These are phyloP conservation scores for Macrocystidia cucumis DNA, from an alignment of 1,284 basidiomycete species.

Conservation along the genomic window DNA sequence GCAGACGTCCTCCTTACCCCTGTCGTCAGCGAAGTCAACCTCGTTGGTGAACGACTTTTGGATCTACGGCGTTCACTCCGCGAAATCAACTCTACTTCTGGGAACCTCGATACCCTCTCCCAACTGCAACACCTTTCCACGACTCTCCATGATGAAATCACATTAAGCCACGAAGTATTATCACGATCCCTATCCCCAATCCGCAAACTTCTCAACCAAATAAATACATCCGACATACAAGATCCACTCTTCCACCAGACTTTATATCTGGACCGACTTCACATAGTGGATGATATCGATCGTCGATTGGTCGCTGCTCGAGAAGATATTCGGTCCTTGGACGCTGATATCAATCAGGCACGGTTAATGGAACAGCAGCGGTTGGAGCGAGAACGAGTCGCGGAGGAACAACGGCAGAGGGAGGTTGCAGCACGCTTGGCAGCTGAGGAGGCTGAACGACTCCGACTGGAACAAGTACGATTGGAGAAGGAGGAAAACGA, in stretches of 20 bases:
- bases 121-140: too few species aligned
- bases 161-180: too few species aligned
- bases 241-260: conserved; percentile 33
- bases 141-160: too few species aligned
- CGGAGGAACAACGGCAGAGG: conserved; percentile 24
- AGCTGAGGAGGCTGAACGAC: conserved; percentile 16
- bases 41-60: conserved; percentile 29
- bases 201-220: conserved; percentile 40
- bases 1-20: conserved; percentile 37
- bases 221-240: conserved; percentile 36
- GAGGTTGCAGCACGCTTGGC: conserved; percentile 17
- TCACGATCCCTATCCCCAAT: conserved; percentile 42
- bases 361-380: conserved; percentile 25
- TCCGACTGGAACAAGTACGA: conserved; percentile 19
- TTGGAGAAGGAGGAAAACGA: conserved; percentile 18
- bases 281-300: conserved; percentile 41
- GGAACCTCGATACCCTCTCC: too few species aligned
- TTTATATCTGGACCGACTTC: conserved; percentile 38
- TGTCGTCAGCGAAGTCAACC: conserved; percentile 28
- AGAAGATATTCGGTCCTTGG: conserved; percentile 32
- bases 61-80: too few species aligned
- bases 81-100: too few species aligned
- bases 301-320: conserved; percentile 39
- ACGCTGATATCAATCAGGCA: conserved; percentile 25
- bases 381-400: conserved; percentile 23